Percentiles rank a stretch among this genome's conserved stretches.
Evolutionary conservation across 352 stramenopile species (phyloP).

Genomic region (Hyaloperonospora brassicae): DNA sequence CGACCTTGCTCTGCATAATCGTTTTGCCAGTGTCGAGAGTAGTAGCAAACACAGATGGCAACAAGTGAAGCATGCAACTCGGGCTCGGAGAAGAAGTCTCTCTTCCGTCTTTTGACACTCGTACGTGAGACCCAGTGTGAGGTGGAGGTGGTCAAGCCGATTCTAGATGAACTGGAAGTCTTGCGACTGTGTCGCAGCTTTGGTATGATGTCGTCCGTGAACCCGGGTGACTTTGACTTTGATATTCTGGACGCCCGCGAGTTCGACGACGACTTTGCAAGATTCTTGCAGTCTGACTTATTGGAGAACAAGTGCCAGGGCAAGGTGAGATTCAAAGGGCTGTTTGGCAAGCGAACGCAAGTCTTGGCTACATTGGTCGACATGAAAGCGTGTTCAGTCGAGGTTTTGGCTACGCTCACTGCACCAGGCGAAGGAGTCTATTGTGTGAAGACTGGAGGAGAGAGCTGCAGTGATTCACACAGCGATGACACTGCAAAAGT

Average conservation of each 20-base stretch:
- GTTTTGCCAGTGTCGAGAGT: not conserved
- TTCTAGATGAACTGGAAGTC: constrained; percentile 65
- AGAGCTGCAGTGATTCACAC: not conserved
- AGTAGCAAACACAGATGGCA: not conserved
- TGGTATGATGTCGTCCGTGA: constrained; percentile 38
- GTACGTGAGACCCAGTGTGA: constrained; percentile 24
- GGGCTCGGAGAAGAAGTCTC: not conserved
- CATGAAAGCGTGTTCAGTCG: constrained; percentile 32
- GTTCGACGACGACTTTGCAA: constrained; percentile 62
- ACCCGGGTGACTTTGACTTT: constrained; percentile 43
- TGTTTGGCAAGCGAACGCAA: constrained; percentile 58
- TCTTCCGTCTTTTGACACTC: constrained; percentile 1
- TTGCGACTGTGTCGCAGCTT: constrained; percentile 54
- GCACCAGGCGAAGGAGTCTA: constrained; percentile 46
- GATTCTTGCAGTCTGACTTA: constrained; percentile 43
- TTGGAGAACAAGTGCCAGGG: constrained; percentile 17
- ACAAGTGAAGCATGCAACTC: not conserved
- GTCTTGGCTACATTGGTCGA: constrained; percentile 30
- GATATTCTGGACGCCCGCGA: constrained; percentile 34
- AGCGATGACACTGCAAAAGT: not conserved
- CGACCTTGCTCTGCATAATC: too few species aligned
- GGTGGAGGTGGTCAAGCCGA: constrained; percentile 58
- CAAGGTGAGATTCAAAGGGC: constrained; percentile 24
- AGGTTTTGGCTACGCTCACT: constrained; percentile 22
- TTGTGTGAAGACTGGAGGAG: constrained; percentile 23